Conservation (phyloP, 1,284 basidiomycete species). For the Ceratobasidium sp. region DNA sequence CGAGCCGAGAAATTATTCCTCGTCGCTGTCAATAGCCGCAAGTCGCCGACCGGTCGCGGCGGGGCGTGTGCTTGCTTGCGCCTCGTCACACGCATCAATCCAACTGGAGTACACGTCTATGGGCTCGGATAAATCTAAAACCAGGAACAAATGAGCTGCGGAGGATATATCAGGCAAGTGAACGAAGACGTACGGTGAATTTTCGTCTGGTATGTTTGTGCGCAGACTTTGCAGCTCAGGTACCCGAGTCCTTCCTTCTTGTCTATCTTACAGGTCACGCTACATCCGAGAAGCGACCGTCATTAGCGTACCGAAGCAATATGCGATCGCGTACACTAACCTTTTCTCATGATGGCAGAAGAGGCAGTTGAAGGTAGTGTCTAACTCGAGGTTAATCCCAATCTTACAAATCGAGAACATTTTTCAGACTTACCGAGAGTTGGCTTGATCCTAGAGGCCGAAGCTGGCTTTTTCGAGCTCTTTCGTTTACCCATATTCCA, state of each 20-base stretch:
- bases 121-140: conserved; percentile 82
- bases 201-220: conserved; percentile 85
- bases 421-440: conserved; percentile 33
- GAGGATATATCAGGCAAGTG: background rate
- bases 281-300: background rate
- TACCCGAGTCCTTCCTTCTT: conserved; percentile 84
- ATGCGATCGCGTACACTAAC: background rate
- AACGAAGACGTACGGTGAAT: conserved; percentile 76
- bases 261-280: conserved; percentile 87
- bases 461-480: conserved; percentile 41
- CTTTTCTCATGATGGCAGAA: conserved; percentile 91
- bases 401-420: background rate
- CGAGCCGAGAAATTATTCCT: conserved; percentile 31
- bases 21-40: conserved; percentile 46
- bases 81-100: conserved; percentile 91
- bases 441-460: conserved; percentile 36
- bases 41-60: conserved; percentile 27
- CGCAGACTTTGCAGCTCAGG: conserved; percentile 81
- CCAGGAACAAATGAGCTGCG: conserved; percentile 52
- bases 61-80: conserved; percentile 61
- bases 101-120: conserved; percentile 93
- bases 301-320: background rate
- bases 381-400: conserved; percentile 35
- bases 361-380: conserved; percentile 63
- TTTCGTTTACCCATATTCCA: conserved; percentile 39